These are phyloP conservation scores for Magnaporthales sp. DNA, from an alignment of 2,329 filamentous ascomycete genomes.

Conservation along the genomic window DNA sequence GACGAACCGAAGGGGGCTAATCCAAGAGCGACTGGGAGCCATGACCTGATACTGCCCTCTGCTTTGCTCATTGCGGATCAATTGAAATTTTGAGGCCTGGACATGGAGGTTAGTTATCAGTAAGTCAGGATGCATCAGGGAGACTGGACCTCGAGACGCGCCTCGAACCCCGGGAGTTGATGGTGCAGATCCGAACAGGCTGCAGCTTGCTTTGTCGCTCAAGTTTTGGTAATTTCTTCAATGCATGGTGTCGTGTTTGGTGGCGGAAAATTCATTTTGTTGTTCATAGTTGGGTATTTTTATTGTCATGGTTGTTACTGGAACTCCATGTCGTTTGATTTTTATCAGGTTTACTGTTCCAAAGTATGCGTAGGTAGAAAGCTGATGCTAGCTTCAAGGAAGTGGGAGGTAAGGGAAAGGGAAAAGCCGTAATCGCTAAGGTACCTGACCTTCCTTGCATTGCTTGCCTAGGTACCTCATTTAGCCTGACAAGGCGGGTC, in stretches of 20 bases:
- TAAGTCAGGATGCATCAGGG: neutral
- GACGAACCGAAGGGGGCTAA: neutral
- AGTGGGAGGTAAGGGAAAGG: neutral
- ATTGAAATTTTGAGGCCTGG: neutral
- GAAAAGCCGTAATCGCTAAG: neutral
- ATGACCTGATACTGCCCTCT: neutral
- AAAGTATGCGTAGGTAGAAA: too few species aligned
- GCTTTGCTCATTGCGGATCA: neutral
- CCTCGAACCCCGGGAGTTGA: neutral
- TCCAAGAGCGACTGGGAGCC: neutral
- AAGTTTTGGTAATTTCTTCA: too few species aligned
- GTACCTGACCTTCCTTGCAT: neutral
- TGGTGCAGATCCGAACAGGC: neutral
- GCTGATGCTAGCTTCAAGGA: neutral
- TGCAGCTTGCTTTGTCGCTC: too few species aligned
- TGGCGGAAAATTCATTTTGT: neutral
- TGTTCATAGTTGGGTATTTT: neutral
- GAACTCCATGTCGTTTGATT: too few species aligned
- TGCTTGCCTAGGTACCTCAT: neutral
- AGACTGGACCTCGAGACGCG: neutral
- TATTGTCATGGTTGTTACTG: neutral
- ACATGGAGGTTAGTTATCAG: neutral
- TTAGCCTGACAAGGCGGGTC: neutral
- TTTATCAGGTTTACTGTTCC: too few species aligned
- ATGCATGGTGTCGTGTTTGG: neutral